Base-by-base conservation (phyloP, 805 yeast genomes). In the Isabelozyma pseudorhagii region DNA sequence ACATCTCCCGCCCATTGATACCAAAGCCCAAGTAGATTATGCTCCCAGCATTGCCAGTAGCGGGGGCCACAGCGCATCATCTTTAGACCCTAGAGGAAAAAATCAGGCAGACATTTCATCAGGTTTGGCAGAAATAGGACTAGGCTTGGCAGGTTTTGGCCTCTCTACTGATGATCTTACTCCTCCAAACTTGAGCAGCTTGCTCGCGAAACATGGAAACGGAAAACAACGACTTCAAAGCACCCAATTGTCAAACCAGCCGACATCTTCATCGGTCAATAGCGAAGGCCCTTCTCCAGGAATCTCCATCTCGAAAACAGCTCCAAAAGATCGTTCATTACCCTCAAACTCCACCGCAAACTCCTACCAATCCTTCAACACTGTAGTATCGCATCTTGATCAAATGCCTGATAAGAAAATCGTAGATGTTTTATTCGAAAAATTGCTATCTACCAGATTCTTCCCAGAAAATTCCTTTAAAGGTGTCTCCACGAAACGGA, bases 341-440 rank as follows among this genome's bases (percentile, higher is more conserved):
- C n/a, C 36, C n/a, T 31, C 44, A 27, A 49, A 51, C 25, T 45
- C 54, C 21, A 39, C 56, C 10, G 29, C 40, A 7, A 62, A 62
- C n/a, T 53, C 67, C 3, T 53, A 69, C 7, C 73, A 63, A 40
- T 65, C 75, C 1, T 73, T 69, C 53, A 61, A 63, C n/a, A 54
- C 65, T 8, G 71, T 68, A 5, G 59, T 67, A 2, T 58, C 65
- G n/a, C 55, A 64, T 42, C 61, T 67, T 44, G 57, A 66, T 45
- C 69, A 64, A 49, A 64, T 71, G 53, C 79, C 79, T 2, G 56
- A 56, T 4, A 49, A 71, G 4, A 62, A 60, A 21, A 60, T 72
- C 10, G 78, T 74, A 8, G 75, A 74, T 46, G 55, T 51, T 5
- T 56, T 74, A n/a, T 74, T 74, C 51, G 76, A 73, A 46, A 60